Evolutionary conservation across 768 basidiomycete genomes (phyloP), one percentile per base, ranked within the genome.

Genomic region (Termitomyces sp.): DNA sequence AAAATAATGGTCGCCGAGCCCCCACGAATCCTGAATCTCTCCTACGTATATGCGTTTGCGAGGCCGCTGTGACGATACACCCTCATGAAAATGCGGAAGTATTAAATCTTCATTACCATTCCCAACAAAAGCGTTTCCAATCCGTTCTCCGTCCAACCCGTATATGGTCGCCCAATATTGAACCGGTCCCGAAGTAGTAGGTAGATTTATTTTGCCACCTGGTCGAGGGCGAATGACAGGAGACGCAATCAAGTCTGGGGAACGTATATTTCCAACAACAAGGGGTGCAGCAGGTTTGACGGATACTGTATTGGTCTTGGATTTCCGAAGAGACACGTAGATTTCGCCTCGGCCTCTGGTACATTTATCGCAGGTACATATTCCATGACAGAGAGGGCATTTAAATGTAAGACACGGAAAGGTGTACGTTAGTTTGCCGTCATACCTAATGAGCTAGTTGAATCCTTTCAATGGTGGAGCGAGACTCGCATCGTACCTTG

Each of bases 341-440:
- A 64, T 59, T 50, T 80, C 82, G 5, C 81, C 80, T 5, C 82
- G 73, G 56, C 59, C 72, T 27, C 65, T 59, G 14, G 75, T 70
- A 60, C 82, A 83, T 0, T 5, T 0, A 11, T 78, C 76, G 63
- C 83, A 84, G 44, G 77, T 80, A 66, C 83, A 85, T 11, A 59
- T 74, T 11, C 68, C 61, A 3, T 64, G 61, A 61, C 82, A 84
- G 14, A 25, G 60, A 0, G 83, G 83, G 60, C 83, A 85, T 23
- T 61, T 54, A 51, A 76, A 77, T 17, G 61, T 52, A 27, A 56
- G 19, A 9, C 53, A 30, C 0, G 58, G 42, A 21, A 61, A 50
- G 37, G 66, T 56, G 49, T 68, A 70, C 7, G 52, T 49, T 28
- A 62, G 30, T 16, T 54, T 62, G 6, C 63, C 65, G 55, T 73